Evolutionary conservation across 2,329 filamentous ascomycete species (phyloP).

Genomic region (Eurotiales sp.): DNA sequence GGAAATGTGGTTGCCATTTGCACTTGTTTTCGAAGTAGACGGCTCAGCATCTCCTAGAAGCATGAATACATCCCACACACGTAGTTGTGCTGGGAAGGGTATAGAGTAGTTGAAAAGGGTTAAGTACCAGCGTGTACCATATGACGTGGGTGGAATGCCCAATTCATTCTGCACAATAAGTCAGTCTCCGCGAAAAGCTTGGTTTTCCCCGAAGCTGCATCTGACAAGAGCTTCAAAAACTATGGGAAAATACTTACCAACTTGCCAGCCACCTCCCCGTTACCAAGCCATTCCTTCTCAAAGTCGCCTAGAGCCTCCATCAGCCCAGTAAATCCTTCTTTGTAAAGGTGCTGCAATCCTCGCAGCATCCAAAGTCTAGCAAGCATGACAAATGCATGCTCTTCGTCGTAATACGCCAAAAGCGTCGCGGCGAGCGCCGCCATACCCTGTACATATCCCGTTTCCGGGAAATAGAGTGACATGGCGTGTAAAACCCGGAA

Average conservation of each 20-base stretch:
- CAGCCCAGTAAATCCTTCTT: conserved; percentile 76
- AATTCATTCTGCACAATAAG: conserved; percentile 59
- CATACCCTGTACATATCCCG: conserved; percentile 98
- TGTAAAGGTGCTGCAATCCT: conserved; percentile 80
- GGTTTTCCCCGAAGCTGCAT: too few relatives aligned
- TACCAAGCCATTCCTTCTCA: conserved; percentile 74
- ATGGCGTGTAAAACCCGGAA: conserved; percentile 91
- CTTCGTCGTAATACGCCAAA: conserved; percentile 95
- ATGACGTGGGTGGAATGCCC: conserved; percentile 81
- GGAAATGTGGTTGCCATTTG: neutral
- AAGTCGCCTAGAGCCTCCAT: conserved; percentile 85
- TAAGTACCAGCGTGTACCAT: conserved; percentile 94
- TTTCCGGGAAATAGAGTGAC: conserved; percentile 84
- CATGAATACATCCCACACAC: conserved; percentile 98
- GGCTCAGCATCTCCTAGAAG: conserved; percentile 74
- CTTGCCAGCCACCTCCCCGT: conserved; percentile 73
- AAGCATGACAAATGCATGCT: conserved; percentile 90
- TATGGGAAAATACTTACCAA: conserved; percentile 56
- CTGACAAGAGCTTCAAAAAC: conserved; percentile 9
- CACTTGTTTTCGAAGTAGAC: conserved; percentile 17
- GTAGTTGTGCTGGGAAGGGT: conserved; percentile 87
- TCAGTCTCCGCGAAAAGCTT: neutral
- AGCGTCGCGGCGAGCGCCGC: conserved; percentile 87
- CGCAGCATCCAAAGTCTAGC: conserved; percentile 90
- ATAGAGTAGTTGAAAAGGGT: conserved; percentile 97